Percentiles rank a stretch among this genome's conserved stretches.
Evolutionary conservation across 2,329 filamentous ascomycete genomes (phyloP).

Genomic region (Ustulina deusta): DNA sequence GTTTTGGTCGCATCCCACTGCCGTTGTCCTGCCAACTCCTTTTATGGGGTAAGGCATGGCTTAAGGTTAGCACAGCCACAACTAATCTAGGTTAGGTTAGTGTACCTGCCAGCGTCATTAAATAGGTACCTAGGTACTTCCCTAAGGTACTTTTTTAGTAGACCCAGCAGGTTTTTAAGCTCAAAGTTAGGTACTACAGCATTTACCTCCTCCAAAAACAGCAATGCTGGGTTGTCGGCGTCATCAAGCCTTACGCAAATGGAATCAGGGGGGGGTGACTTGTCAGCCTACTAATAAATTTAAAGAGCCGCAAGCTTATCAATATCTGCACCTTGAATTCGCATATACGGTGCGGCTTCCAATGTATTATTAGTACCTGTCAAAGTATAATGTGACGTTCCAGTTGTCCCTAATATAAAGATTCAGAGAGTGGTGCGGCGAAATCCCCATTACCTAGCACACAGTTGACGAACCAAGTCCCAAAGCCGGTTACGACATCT

Average conservation of each 20-base stretch:
- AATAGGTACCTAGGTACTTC: background rate
- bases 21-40: conserved; percentile 46
- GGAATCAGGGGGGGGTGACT: too few relatives aligned
- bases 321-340: background rate
- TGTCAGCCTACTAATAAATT: too few relatives aligned
- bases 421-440: background rate
- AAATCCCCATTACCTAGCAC: background rate
- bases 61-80: background rate
- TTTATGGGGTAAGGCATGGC: conserved; percentile 32
- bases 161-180: too few relatives aligned
- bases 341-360: background rate
- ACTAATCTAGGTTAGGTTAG: background rate
- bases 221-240: background rate
- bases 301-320: background rate
- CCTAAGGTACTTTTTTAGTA: too few relatives aligned
- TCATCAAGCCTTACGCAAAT: background rate
- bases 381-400: background rate
- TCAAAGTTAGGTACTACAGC: too few relatives aligned
- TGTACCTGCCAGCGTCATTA: background rate
- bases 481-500: background rate
- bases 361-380: background rate
- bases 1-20: conserved; percentile 41
- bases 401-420: background rate
- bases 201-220: too few relatives aligned
- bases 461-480: background rate